Evolutionary conservation across 768 basidiomycete species (phyloP), one percentile per base, ranked within the genome.

Genomic region (Lepiota brunneoincarnata): DNA sequence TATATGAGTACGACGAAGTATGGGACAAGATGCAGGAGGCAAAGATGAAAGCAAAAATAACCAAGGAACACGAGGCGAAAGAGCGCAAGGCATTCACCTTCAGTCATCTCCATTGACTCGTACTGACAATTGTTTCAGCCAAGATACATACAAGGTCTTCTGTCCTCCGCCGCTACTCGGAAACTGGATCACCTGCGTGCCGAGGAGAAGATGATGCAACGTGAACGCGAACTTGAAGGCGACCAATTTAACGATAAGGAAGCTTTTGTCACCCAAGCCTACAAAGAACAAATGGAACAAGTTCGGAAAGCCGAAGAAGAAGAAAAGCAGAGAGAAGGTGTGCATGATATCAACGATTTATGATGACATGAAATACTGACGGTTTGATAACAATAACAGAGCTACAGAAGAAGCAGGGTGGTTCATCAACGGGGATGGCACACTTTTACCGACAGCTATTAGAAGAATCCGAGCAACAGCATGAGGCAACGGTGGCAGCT

Each of bases 141-240:
- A 1, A 98, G 97, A 74, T 98, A 98, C 64, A 97, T 98, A 49
- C 78, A 80, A 36, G 82, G 79, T 21, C 80, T 98, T 31, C 74
- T 98, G 2, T 71, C 74, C 14, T 82, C 91, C 6, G 94, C 97
- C 24, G 84, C 86, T n/a, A 93, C 93, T 23, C 81, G 97, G 21
- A 84, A 86, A 62, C 68, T 96, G 44, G 97, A 99, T 68, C 81
- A 91, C 63, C 71, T 98, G 10, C 80, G 94, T 50, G 97, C 97
- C 0, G 97, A 99, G 69, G 96, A 98, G 71, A 98, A 98, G 77
- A 89, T 96, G 89, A 87, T 98, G 66, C 91, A 95, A 67, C 79
- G 82, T 40, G 97, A 98, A 68, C 82, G 97, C 18, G 92, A 95
- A 71, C 73, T 79, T 17, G 97, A 99, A 71, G 97, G 97, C 0